Evolutionary conservation across 805 yeast species (phyloP).

Genomic region (Candida awuae): DNA sequence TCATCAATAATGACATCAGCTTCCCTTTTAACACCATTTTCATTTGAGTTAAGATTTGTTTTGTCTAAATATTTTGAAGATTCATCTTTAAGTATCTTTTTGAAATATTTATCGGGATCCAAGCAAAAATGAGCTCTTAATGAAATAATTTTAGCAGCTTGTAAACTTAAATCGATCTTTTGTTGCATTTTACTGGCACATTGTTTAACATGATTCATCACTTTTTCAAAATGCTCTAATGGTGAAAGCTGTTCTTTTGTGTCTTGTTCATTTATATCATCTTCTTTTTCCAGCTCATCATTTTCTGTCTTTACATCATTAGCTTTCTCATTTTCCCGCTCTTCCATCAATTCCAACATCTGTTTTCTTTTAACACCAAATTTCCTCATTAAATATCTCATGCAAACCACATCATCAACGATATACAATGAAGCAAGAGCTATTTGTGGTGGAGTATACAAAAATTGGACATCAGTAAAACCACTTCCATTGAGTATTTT

Average conservation of each 20-base stretch:
- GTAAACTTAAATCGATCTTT: slow-evolving; percentile 41
- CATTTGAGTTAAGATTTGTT: background rate
- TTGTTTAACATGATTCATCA: slow-evolving; percentile 37
- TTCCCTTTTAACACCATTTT: slow-evolving; percentile 1
- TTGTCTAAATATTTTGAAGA: background rate
- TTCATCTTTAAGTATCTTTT: slow-evolving; percentile 14
- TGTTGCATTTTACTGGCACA: slow-evolving; percentile 43
- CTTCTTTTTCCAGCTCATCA: slow-evolving; percentile 10
- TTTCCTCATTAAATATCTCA: slow-evolving; percentile 59
- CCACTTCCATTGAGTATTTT: slow-evolving; percentile 58
- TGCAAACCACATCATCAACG: slow-evolving; percentile 55
- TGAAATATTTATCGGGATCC: slow-evolving; percentile 39
- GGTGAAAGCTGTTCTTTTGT: slow-evolving; percentile 9
- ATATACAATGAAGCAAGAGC: slow-evolving; percentile 79
- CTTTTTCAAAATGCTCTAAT: slow-evolving; percentile 32
- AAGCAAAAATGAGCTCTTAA: slow-evolving; percentile 55
- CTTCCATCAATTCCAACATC: slow-evolving; percentile 10
- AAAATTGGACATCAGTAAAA: slow-evolving; percentile 66
- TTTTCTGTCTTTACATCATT: slow-evolving; percentile 2
- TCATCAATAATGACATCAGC: background rate
- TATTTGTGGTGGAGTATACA: slow-evolving; percentile 90
- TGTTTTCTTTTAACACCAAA: slow-evolving; percentile 33
- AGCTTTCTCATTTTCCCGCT: slow-evolving; percentile 12
- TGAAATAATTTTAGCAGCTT: slow-evolving; percentile 55
- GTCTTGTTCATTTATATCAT: background rate